A percentile compares a stretch with the other conserved stretches of the same genome.
Evolutionary conservation across 169 alveolate species (phyloP).

Genomic region (Eimeria necatrix): DNA sequence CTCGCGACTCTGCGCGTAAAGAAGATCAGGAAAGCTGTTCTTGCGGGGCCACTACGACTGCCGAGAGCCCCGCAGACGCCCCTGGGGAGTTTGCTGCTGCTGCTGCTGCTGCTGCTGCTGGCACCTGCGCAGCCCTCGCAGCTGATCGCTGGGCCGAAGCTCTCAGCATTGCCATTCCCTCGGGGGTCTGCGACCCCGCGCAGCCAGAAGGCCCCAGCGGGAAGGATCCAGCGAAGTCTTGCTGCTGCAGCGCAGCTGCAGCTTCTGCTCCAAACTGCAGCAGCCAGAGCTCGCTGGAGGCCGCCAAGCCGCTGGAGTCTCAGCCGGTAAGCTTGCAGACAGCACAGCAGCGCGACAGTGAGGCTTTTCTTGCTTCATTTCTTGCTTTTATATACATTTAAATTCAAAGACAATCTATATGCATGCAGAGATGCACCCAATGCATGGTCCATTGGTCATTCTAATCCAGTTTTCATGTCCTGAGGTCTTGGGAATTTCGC

Average conservation of each 20-base stretch:
- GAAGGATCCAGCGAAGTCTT: not conserved
- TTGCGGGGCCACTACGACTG: constrained; percentile 44
- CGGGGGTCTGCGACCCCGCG: not conserved
- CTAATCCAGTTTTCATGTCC: too few relatives aligned
- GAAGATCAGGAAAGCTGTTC: constrained; percentile 51
- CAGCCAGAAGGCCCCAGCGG: not conserved
- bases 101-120: constrained; percentile 30
- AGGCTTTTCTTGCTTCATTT: too few relatives aligned
- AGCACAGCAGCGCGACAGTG: too few relatives aligned
- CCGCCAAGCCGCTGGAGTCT: too few relatives aligned
- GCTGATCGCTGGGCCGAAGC: constrained; percentile 29
- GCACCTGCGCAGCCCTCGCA: not conserved
- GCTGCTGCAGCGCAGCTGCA: not conserved
- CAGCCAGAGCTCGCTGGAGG: too few relatives aligned
- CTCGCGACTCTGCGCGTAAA: not conserved
- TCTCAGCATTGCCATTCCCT: constrained; percentile 39
- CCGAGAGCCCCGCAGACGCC: constrained; percentile 40
- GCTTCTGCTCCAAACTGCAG: too few relatives aligned
- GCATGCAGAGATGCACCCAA: too few relatives aligned
- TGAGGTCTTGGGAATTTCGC: too few relatives aligned
- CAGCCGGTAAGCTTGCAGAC: too few relatives aligned
- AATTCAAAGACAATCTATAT: too few relatives aligned
- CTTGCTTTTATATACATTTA: not conserved
- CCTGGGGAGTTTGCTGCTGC: not conserved
- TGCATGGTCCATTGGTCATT: too few relatives aligned